Evolutionary conservation across 805 yeast genomes (phyloP).

Genomic region (Cyberlindnera euphorbiiphila): DNA sequence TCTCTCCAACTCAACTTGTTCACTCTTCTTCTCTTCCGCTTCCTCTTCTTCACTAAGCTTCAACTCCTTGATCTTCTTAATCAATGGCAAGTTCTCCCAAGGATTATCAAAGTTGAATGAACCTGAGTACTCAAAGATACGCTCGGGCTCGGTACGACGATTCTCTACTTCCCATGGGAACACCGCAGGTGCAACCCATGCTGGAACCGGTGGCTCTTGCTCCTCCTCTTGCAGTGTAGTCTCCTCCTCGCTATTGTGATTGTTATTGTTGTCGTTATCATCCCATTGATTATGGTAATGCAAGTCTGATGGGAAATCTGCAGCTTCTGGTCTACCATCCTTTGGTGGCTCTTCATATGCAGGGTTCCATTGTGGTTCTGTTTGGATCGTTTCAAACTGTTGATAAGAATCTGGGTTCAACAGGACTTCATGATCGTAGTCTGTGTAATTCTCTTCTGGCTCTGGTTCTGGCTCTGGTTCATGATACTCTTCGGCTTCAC

Average conservation of each 20-base stretch:
- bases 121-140: slow-evolving; percentile 22
- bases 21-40: slow-evolving; percentile 13
- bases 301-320: slow-evolving; percentile 20
- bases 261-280: neutral
- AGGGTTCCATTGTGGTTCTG: slow-evolving; percentile 40
- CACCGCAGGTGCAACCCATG: slow-evolving; percentile 22
- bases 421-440: slow-evolving; percentile 11
- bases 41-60: slow-evolving; percentile 1
- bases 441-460: neutral
- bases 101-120: slow-evolving; percentile 11
- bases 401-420: slow-evolving; percentile 24
- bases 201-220: slow-evolving; percentile 3
- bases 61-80: slow-evolving; percentile 19
- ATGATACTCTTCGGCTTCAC: neutral
- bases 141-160: slow-evolving; percentile 15
- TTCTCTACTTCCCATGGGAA: slow-evolving; percentile 31
- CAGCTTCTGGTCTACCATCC: slow-evolving; percentile 28
- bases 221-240: slow-evolving; percentile 2
- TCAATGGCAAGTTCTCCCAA: slow-evolving; percentile 24
- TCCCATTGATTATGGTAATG: slow-evolving; percentile 23
- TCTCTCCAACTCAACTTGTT: slow-evolving; percentile 22
- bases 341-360: slow-evolving; percentile 41
- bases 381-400: slow-evolving; percentile 19
- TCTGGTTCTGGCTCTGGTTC: neutral
- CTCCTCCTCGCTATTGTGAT: slow-evolving; percentile 2